Evolutionary conservation across 495 filamentous ascomycete species (phyloP).

Genomic region (Hypoxylon perforatum): DNA sequence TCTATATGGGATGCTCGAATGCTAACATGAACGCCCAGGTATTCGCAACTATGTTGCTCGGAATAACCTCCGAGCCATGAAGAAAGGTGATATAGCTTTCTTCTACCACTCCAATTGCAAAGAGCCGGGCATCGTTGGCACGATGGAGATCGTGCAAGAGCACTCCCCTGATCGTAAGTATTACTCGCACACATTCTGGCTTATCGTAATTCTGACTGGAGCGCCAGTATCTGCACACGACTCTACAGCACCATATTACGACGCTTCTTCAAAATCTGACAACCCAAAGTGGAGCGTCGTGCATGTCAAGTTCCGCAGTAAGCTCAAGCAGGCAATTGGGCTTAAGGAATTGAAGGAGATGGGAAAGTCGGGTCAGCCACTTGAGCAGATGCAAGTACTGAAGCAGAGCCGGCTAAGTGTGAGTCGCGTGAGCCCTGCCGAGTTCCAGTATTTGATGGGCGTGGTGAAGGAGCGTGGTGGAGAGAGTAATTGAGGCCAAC

Average conservation of each 20-base stretch:
- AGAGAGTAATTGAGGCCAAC: conserved; percentile 23
- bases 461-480: conserved; percentile 57
- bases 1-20: conserved; percentile 20
- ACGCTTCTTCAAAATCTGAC: conserved; percentile 75
- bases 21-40: conserved; percentile 45
- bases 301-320: conserved; percentile 84
- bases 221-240: conserved; percentile 81
- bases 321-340: conserved; percentile 77
- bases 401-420: conserved; percentile 86
- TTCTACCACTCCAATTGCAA: conserved; percentile 99
- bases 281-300: conserved; percentile 90
- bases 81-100: conserved; percentile 89
- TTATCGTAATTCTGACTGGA: conserved; percentile 31
- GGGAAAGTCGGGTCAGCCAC: conserved; percentile 65
- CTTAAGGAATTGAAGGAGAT: conserved; percentile 78
- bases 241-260: conserved; percentile 81
- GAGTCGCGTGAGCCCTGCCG: conserved; percentile 72
- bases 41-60: conserved; percentile 69
- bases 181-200: background rate
- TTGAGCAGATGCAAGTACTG: conserved; percentile 87
- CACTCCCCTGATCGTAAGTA: conserved; percentile 78
- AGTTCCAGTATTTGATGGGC: conserved; percentile 84
- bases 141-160: conserved; percentile 91
- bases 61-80: conserved; percentile 92
- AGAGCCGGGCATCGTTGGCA: conserved; percentile 88